Base-by-base conservation (phyloP, 176 grass and related monocot genomes). In the Oryza glumipatula region DNA sequence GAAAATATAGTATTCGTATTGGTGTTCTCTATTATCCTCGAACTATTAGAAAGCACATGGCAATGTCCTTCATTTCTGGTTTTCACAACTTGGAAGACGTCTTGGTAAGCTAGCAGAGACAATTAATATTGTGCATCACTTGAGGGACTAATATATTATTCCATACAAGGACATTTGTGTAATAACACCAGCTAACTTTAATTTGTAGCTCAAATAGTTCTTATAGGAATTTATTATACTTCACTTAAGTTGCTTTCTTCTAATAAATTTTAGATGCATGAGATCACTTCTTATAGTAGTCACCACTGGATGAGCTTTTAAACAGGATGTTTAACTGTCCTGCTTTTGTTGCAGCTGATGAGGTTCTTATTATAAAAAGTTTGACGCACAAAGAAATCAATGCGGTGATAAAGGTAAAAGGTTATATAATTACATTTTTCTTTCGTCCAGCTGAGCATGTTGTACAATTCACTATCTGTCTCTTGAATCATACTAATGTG, bases 331-430 rank as follows among this genome's bases (percentile, higher is more conserved):
- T 16, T 87, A 67, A 87, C 51, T 79, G 11, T 12, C 23, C 70
- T 38, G 58, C 70, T 86, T 74, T n/a, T 54, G 35, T 87, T 94
- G 81, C 91, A 98, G 96, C 91, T 92, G 89, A 98, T 81, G 96
- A 98, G 80, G 91, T 90, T 6, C 93, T 98, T 86, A 92, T 98
- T 81, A 98, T 98, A 74, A 98, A 98, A 88, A 98, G 96, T 76
- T 72, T 95, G 83, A 92, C 89, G 0, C 96, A 98, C 67, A 95
- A 81, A 90, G 93, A 95, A 81, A 92, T 98, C 78, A 94, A 98
- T 85, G 78, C 63, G 33, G 77, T 93, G 51, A 95, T 95, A 77
- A 95, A 95, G 96, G 96, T 98, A 91, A 70, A 95, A 95, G 96
- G 93, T 95, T 90, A 74, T n/a, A 73, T 51, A 33, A 58, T 65